Evolutionary conservation across 2,329 filamentous ascomycete genomes (phyloP), one percentile per base, ranked within the genome.

Genomic region (Simplicillium sp.): DNA sequence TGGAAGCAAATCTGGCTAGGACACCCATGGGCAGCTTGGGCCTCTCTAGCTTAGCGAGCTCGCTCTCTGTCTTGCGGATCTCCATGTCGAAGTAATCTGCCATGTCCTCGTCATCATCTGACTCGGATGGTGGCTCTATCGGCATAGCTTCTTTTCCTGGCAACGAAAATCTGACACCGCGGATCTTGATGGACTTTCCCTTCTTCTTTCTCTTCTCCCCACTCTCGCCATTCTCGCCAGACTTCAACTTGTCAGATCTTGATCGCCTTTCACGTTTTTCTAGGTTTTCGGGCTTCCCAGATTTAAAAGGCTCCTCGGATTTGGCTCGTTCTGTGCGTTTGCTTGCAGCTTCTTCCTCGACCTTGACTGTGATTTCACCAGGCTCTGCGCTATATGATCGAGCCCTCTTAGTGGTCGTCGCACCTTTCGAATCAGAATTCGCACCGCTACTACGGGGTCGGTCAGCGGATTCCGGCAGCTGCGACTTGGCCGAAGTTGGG

Each of bases 81-180:
- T 76, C 62, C 40, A 62, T 61, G 39, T 70, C 65, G 40, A 79
- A 75, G 44, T 73, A 73, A 39, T 75, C 71, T 14, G 68, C 73
- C 60, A 78, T 71, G 35, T 75, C 70, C 37, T 77, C 75, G 42
- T 79, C 75, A 34, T 78, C 71, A 38, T 77, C 73, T 0, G 72
- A 75, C 36, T 71, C 70, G 2, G 59, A 61, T 31, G 55, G 56
- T 37, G 60, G 54, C 29, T 60, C 56, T 16, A 50, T 48, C 2
- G 46, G 46, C 6, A 25, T 25, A 1, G 53, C 47, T 39, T 56
- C 53, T 43, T 63, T 67, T 7, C 58, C 54, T 3, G 68, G 66
- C 16, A 71, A 38, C 15, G 60, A 55, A 38, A 70, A 64, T 37
- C 55, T 60, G 7, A 64, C 59, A 14, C 58, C 53, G 12, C 54